Evolutionary conservation across 179 eudicot species (phyloP).

Genomic region (Nepenthes alata): DNA sequence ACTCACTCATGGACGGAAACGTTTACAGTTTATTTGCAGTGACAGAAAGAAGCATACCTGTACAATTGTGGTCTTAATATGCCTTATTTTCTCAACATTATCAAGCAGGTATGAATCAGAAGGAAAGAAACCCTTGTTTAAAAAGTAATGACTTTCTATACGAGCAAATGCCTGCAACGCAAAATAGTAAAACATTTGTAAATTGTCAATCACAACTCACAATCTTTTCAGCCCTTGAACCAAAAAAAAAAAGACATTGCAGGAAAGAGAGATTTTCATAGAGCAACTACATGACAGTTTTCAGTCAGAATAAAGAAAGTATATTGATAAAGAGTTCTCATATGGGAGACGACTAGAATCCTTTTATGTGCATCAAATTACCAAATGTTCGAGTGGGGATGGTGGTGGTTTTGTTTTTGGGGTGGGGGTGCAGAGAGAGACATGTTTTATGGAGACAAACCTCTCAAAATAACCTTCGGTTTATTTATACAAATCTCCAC

Average conservation of each 20-base stretch:
- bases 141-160: slow-evolving; percentile 90
- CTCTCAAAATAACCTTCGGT: too few relatives aligned
- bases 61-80: slow-evolving; percentile 68
- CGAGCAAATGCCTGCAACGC: slow-evolving; percentile 85
- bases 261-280: not conserved
- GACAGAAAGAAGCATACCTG: slow-evolving; percentile 41
- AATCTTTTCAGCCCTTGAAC: not conserved
- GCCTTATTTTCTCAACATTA: slow-evolving; percentile 82
- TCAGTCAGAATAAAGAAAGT: too few relatives aligned
- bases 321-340: too few relatives aligned
- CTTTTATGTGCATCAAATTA: too few relatives aligned
- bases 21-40: slow-evolving; percentile 2
- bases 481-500: too few relatives aligned
- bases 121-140: slow-evolving; percentile 77
- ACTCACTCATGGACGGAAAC: not conserved
- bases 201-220: not conserved
- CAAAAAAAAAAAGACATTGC: not conserved
- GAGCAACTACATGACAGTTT: too few relatives aligned
- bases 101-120: slow-evolving; percentile 80
- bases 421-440: too few relatives aligned
- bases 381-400: too few relatives aligned
- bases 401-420: too few relatives aligned
- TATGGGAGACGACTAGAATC: too few relatives aligned
- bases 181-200: not conserved
- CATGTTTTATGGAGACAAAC: too few relatives aligned